Conservation (phyloP, 371 early-diverging fungal genomes). For the Apophysomyces sp. region DNA sequence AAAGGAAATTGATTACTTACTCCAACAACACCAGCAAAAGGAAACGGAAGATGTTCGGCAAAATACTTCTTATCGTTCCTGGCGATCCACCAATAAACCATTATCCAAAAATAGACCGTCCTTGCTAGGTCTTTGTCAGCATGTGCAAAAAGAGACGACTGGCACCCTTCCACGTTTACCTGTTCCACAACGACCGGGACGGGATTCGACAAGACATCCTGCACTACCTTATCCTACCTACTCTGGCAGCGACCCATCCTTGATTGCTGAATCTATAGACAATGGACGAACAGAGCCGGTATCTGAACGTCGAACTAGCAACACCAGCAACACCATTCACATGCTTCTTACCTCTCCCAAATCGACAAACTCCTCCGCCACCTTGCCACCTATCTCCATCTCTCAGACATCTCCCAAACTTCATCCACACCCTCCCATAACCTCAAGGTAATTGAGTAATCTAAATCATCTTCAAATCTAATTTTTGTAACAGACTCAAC, state of each 20-base stretch:
- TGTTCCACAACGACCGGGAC: background rate
- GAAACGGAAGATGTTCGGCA: background rate
- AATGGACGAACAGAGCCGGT: background rate
- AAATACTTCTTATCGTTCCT: background rate
- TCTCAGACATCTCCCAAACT: background rate
- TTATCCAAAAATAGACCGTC: background rate
- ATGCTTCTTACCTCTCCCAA: conserved; percentile 12
- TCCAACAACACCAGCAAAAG: conserved; percentile 19
- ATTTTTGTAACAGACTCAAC: too few relatives aligned
- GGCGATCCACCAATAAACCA: background rate
- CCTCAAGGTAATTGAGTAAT: background rate
- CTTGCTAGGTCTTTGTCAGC: background rate
- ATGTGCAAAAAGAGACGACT: background rate
- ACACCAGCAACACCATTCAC: conserved; percentile 3
- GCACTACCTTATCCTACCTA: background rate
- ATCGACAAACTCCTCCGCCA: background rate
- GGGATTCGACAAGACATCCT: background rate
- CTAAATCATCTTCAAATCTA: too few relatives aligned
- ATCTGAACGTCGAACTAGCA: conserved; percentile 9
- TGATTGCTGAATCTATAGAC: background rate
- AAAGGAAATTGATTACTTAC: conserved; percentile 40
- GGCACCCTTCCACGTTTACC: conserved; percentile 5
- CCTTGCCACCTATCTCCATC: conserved; percentile 11
- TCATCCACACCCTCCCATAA: background rate
- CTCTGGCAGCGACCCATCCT: background rate